Percentiles rank a stretch among this genome's conserved stretches.
These are phyloP conservation scores for Diplodia scrobiculata DNA, from an alignment of 2,329 filamentous ascomycete species.

Conservation along the genomic window DNA sequence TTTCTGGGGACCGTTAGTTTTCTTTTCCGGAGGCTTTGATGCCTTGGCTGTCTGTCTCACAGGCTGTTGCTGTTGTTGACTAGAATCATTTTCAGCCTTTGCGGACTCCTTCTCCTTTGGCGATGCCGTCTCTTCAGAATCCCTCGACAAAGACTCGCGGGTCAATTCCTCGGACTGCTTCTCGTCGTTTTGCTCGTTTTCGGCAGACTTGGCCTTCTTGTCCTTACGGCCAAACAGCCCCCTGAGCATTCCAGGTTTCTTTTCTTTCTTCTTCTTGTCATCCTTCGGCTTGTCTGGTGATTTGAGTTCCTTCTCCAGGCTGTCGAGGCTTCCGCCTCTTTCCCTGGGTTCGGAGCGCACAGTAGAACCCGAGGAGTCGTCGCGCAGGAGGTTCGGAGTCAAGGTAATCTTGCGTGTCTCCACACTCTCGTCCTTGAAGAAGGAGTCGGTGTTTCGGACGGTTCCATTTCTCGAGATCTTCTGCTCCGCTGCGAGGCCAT, in stretches of 20 bases:
- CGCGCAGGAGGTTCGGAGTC: conserved; percentile 86
- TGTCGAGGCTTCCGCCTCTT: conserved; percentile 71
- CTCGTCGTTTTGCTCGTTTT: conserved; percentile 50
- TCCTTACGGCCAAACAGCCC: conserved; percentile 69
- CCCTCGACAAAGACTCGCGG: conserved; percentile 38
- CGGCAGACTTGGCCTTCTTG: conserved; percentile 56
- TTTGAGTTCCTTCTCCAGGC: conserved; percentile 68
- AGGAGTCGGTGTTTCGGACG: conserved; percentile 88
- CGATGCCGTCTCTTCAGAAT: conserved; percentile 24
- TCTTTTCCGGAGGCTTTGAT: conserved; percentile 11
- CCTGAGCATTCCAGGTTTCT: conserved; percentile 72
- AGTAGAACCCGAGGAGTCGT: conserved; percentile 61
- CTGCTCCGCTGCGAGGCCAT: conserved; percentile 36
- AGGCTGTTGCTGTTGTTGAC: conserved; percentile 32
- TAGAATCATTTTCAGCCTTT: conserved; percentile 37
- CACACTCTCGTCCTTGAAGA: conserved; percentile 93
- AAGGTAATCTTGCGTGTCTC: conserved; percentile 98
- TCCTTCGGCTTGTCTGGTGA: conserved; percentile 66
- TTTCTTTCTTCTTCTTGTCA: conserved; percentile 72
- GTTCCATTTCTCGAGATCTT: conserved; percentile 74
- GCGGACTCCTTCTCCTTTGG: conserved; percentile 28
- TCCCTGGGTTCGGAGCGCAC: conserved; percentile 42
- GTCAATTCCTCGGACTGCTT: conserved; percentile 46
- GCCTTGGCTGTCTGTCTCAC: conserved; percentile 43
- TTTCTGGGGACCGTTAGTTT: conserved; percentile 25